Evolutionary conservation across 2,329 filamentous ascomycete species (phyloP).

Genomic region (Aspergillus proliferans): DNA sequence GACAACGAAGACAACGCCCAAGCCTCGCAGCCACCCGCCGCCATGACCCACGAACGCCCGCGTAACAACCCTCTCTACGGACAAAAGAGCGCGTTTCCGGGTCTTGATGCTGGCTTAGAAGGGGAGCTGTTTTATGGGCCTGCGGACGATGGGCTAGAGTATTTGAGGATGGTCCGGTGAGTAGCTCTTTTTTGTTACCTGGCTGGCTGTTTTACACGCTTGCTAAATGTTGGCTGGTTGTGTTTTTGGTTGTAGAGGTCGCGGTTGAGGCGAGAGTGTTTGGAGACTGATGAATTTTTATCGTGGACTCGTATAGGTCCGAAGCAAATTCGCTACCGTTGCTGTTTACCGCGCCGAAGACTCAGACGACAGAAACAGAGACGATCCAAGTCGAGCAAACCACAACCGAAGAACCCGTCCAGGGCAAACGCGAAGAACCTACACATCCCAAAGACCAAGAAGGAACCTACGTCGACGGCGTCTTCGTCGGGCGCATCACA

Average conservation of each 20-base stretch:
- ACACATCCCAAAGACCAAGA: conserved; percentile 40
- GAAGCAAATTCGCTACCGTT: conserved; percentile 70
- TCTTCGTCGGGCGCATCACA: conserved; percentile 61
- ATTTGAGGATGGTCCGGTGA: conserved; percentile 66
- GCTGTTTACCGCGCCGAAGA: conserved; percentile 59
- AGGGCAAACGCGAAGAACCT: conserved; percentile 18
- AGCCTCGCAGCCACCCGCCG: conserved; percentile 1
- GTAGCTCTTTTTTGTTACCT: conserved; percentile 29
- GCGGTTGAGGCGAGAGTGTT: neutral
- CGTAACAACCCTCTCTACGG: conserved; percentile 60
- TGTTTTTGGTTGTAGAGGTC: neutral
- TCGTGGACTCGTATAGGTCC: conserved; percentile 46
- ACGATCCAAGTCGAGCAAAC: conserved; percentile 1
- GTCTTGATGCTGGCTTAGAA: conserved; percentile 42
- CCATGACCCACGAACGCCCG: conserved; percentile 30
- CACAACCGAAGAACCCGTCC: neutral
- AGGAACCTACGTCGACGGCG: conserved; percentile 70
- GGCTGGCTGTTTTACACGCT: conserved; percentile 6
- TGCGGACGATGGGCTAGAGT: conserved; percentile 61
- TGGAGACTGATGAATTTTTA: conserved; percentile 2
- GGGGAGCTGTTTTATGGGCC: conserved; percentile 63
- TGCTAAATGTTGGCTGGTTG: conserved; percentile 15
- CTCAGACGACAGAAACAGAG: conserved; percentile 10
- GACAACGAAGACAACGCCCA: conserved; percentile 19
- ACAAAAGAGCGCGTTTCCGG: conserved; percentile 65